These are phyloP conservation scores for Phytophthora tentaculata DNA, from an alignment of 352 stramenopile species.

Conservation along the genomic window DNA sequence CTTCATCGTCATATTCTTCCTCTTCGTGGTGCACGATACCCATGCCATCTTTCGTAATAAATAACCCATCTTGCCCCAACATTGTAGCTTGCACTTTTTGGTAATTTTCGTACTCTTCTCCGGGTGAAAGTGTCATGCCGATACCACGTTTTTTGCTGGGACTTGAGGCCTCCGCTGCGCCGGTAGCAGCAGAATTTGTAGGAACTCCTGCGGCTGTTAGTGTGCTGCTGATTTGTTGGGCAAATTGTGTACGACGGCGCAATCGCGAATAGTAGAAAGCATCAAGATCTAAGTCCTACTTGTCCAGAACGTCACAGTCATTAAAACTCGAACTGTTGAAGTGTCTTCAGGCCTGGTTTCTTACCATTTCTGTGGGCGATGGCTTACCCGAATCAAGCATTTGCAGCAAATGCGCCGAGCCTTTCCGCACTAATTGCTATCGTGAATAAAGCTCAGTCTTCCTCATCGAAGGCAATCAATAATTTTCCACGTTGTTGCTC, in stretches of 20 bases:
- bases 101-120: conserved; percentile 77
- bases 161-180: conserved; percentile 31
- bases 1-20: conserved; percentile 27
- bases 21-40: conserved; percentile 26
- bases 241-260: conserved; percentile 57
- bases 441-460: not conserved
- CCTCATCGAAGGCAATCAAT: too few species aligned
- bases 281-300: conserved; percentile 68
- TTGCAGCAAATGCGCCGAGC: conserved; percentile 30
- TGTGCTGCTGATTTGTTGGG: conserved; percentile 58
- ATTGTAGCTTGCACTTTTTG: conserved; percentile 61
- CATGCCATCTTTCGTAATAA: conserved; percentile 35
- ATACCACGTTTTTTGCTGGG: conserved; percentile 54
- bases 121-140: conserved; percentile 68
- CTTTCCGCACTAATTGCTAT: conserved; percentile 35
- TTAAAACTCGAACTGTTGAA: not conserved
- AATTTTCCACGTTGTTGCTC: too few species aligned
- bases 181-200: conserved; percentile 29
- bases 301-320: not conserved
- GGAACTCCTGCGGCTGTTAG: conserved; percentile 39
- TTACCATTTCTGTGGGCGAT: conserved; percentile 27
- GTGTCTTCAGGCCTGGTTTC: not conserved
- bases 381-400: conserved; percentile 25
- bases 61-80: conserved; percentile 20
- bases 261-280: conserved; percentile 60